phyloP scores from a whole-genome alignment of 2,329 filamentous ascomycete species.

The Pezicula radicicola region DNA sequence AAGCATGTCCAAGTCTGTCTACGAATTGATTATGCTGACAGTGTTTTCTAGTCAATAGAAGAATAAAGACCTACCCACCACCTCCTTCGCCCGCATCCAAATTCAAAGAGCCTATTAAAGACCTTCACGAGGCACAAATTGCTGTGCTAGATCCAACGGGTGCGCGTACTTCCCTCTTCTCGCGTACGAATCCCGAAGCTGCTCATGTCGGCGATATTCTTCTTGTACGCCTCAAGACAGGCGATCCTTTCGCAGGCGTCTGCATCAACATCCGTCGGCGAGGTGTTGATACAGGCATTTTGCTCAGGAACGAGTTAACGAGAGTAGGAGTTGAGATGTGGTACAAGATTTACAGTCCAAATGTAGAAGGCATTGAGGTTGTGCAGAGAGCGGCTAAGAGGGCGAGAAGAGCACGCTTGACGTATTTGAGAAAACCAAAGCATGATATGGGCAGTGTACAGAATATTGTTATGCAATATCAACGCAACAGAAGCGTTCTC shows the following conservation, averaged over 20 bases:
- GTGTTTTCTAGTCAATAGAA: constrained; percentile 32
- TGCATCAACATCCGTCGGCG: constrained; percentile 82
- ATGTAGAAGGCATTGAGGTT: constrained; percentile 87
- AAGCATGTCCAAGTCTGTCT: not conserved
- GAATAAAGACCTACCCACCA: constrained; percentile 49
- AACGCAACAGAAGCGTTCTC: constrained; percentile 47
- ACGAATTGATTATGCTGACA: constrained; percentile 4
- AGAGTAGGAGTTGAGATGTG: constrained; percentile 93
- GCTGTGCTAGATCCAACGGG: constrained; percentile 78
- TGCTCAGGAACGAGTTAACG: constrained; percentile 83
- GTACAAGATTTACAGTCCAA: constrained; percentile 91
- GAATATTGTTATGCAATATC: constrained; percentile 68
- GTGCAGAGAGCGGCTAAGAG: constrained; percentile 83
- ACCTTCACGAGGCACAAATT: constrained; percentile 68
- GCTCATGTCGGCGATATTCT: constrained; percentile 87
- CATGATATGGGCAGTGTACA: constrained; percentile 88
- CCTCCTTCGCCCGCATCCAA: constrained; percentile 50
- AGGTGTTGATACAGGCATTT: constrained; percentile 85
- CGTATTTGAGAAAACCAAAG: constrained; percentile 84
- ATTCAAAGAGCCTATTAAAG: constrained; percentile 65
- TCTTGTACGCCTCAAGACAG: constrained; percentile 79
- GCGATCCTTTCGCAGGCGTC: constrained; percentile 87
- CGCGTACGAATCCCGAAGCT: constrained; percentile 70
- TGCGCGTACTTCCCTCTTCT: constrained; percentile 78
- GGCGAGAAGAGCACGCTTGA: constrained; percentile 81